Evolutionary conservation across 139 green algal species (phyloP), one percentile per base, ranked within the genome.

Genomic region (Closterium sp.): DNA sequence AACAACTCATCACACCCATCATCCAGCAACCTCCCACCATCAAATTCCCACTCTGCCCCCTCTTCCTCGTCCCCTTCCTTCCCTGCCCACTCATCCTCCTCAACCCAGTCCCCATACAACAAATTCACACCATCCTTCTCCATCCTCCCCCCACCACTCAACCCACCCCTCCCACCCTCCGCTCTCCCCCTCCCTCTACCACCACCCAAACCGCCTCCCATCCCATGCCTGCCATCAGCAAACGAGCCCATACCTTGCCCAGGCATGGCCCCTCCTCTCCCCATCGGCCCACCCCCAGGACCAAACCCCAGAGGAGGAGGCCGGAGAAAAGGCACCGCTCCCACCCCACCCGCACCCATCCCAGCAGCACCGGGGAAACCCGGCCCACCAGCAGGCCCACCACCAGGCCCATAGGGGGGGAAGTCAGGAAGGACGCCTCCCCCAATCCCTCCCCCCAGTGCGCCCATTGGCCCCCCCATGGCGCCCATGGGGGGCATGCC

Each of bases 51-150:
- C 62, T 79, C 62, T 6, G 2, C 19, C 2, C 17, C 62, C 62
- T 79, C 62, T 27, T 27, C 62, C 62, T 79, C 62, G 0, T 79
- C 62, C 62, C 62, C 62, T 79, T 79, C 62, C 62, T 79, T 79
- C 19, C 62, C 62, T 79, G 17, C 62, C 62, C 62, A 79, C 89
- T 91, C 89, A 11, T 91, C 89, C 31, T 91, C 89, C 19, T 91
- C 89, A 10, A 91, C 84, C 89, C 89, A 91, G 2, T 91, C 89
- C 31, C 89, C 89, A 28, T 91, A 89, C 22, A 91, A 17, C 84
- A 90, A 90, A 34, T 17, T 29, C n/a, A 90, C 28, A 1, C 28
- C 45, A 90, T 31, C 88, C 2, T 19, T 86, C 34, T 30, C 21
- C 38, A 31, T 30, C 38, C 45, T 34, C 9, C 29, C 88, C 27